These are phyloP conservation scores for Isoetes engelmannii DNA, from an alignment of 83 land plant species.

Conservation along the genomic window DNA sequence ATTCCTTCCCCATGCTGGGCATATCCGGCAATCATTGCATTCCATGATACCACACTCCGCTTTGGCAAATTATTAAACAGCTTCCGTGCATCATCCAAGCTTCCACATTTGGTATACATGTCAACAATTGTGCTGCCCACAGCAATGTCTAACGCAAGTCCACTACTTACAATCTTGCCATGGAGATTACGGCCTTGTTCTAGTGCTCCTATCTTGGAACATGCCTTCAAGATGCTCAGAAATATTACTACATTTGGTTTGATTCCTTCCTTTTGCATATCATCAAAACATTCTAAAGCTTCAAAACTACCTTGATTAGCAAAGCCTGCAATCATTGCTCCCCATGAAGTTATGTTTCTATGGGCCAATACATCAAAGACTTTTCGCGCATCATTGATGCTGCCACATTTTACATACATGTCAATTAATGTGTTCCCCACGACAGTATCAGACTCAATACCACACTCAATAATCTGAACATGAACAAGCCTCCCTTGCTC, in stretches of 20 bases:
- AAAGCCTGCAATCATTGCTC: too few relatives aligned
- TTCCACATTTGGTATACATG: slow-evolving; percentile 12
- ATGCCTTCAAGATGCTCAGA: slow-evolving; percentile 6
- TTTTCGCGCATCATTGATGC: slow-evolving; percentile 16
- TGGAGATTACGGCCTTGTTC: not conserved
- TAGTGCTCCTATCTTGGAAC: not conserved
- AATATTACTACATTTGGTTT: slow-evolving; percentile 3
- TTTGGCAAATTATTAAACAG: not conserved
- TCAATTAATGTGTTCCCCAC: slow-evolving; percentile 20
- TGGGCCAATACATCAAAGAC: slow-evolving; percentile 18
- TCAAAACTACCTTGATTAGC: not conserved
- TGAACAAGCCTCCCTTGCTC: slow-evolving; percentile 1
- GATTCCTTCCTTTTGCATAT: not conserved
- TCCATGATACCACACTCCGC: slow-evolving; percentile 5
- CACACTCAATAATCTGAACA: not conserved
- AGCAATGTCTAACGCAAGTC: not conserved
- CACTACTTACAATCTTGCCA: not conserved
- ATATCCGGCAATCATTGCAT: slow-evolving; percentile 4
- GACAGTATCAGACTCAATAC: slow-evolving; percentile 1
- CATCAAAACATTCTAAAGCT: not conserved
- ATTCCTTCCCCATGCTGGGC: slow-evolving; percentile 10
- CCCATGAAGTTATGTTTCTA: too few relatives aligned
- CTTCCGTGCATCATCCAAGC: not conserved
- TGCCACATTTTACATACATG: slow-evolving; percentile 23
- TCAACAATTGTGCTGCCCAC: slow-evolving; percentile 9